Evolutionary conservation across 1,284 basidiomycete genomes (phyloP), one percentile per base, ranked within the genome.

Genomic region (Acaromyces ingoldii): DNA sequence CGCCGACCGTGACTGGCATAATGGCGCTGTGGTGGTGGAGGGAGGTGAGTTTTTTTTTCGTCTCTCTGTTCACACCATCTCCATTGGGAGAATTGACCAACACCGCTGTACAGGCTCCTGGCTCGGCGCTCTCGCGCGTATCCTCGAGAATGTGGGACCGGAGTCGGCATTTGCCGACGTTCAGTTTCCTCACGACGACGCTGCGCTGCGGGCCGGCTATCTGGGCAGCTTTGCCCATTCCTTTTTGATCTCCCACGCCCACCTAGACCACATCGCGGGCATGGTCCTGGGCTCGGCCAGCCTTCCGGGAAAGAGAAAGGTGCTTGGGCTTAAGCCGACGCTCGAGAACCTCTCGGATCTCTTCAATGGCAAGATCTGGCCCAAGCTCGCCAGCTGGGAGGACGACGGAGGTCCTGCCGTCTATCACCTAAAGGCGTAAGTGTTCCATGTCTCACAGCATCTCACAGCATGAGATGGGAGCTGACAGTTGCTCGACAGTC

Each of bases 341-440:
- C 79, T 91, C 30, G 77, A 84, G 58, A 83, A 85, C 69, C 76
- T 91, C 1, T 82, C 87, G 63, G 80, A 78, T 49, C 78, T 88
- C n/a, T 91, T 91, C 71, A 81, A 84, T 3, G 85, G 84, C 69
- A 81, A 85, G 11, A 78, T 89, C 47, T 91, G 88, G 88, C 88
- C 88, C 1, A 85, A 84, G 60, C 80, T 91, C 17, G 88, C 86
- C 1, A 84, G 85, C 9, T 86, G 84, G 81, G 79, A 85, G 49
- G 81, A 83, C 62, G 64, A 70, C 40, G 67, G 65, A 22, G 62
- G 65, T 1, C 48, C 62, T 39, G 62, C 66, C 24, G 61, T 72
- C 45, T 72, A 73, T 39, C 63, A 66, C 54, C 50, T 73, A 56
- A 62, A 62, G 26, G 19, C 51, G 57, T 61, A 26, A 49, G 58